A percentile compares a stretch with the other conserved stretches of the same genome.
Evolutionary conservation across 2,329 filamentous ascomycete species (phyloP).

Genomic region (Sphaerulina vaccinii): DNA sequence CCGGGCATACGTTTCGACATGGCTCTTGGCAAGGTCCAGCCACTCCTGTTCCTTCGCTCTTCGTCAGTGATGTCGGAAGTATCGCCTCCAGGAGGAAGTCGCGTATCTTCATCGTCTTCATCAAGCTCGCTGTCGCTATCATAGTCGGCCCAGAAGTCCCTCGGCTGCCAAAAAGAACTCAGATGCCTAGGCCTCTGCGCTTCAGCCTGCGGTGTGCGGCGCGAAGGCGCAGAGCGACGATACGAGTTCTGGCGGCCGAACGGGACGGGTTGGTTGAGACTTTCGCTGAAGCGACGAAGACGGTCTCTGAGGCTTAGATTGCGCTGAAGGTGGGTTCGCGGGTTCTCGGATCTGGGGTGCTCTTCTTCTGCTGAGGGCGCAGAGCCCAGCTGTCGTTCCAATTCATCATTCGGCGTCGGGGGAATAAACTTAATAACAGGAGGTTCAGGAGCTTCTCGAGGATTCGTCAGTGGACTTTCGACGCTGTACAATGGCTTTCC

Average conservation of each 20-base stretch:
- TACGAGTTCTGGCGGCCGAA: slow-evolving; percentile 33
- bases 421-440: slow-evolving; percentile 57
- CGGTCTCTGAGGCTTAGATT: slow-evolving; percentile 44
- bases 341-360: background rate
- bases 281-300: slow-evolving; percentile 48
- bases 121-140: slow-evolving; percentile 42
- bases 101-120: slow-evolving; percentile 34
- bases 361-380: slow-evolving; percentile 1
- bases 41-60: slow-evolving; percentile 6
- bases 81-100: slow-evolving; percentile 47
- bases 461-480: slow-evolving; percentile 60
- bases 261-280: slow-evolving; percentile 43
- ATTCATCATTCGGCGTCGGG: slow-evolving; percentile 51
- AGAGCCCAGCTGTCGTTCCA: slow-evolving; percentile 41
- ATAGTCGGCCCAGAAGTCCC: slow-evolving; percentile 62
- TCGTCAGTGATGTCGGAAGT: slow-evolving; percentile 43
- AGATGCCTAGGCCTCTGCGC: slow-evolving; percentile 40
- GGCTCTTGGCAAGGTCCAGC: slow-evolving; percentile 28
- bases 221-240: slow-evolving; percentile 26
- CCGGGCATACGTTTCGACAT: slow-evolving; percentile 39
- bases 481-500: slow-evolving; percentile 34
- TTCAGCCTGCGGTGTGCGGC: slow-evolving; percentile 14
- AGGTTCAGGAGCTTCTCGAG: slow-evolving; percentile 57
- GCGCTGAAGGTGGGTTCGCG: slow-evolving; percentile 28
- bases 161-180: slow-evolving; percentile 63